A percentile compares a stretch with the other conserved stretches of the same genome.
Evolutionary conservation across 1,139 yeast genomes (phyloP).

Genomic region (Hansenula anomala): DNA sequence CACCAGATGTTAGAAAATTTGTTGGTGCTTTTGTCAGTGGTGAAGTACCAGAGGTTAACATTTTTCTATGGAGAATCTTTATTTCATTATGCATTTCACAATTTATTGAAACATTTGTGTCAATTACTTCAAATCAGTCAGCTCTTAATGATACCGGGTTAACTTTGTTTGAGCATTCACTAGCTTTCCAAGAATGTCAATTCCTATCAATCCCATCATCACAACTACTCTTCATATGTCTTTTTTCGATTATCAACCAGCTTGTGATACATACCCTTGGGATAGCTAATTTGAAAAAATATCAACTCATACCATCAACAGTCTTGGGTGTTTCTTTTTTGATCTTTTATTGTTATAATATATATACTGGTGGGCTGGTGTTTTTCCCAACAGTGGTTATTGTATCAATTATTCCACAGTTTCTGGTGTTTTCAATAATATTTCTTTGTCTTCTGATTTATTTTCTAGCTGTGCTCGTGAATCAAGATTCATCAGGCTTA

Average conservation of each 20-base stretch:
- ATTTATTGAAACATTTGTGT: constrained; percentile 64
- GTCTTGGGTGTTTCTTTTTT: constrained; percentile 49
- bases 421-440: constrained; percentile 46
- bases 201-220: constrained; percentile 46
- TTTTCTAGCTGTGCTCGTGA: constrained; percentile 49
- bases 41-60: constrained; percentile 29
- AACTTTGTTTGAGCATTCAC: constrained; percentile 67
- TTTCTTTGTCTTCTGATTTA: constrained; percentile 48
- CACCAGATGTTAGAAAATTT: neutral
- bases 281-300: constrained; percentile 43
- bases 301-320: constrained; percentile 59
- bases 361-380: constrained; percentile 34
- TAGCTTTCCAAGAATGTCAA: constrained; percentile 69
- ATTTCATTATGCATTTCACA: constrained; percentile 58
- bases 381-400: constrained; percentile 52
- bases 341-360: constrained; percentile 36
- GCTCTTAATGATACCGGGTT: constrained; percentile 67
- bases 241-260: constrained; percentile 52
- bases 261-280: constrained; percentile 56
- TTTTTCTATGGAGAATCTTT: constrained; percentile 61
- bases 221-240: constrained; percentile 46
- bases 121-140: constrained; percentile 52
- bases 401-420: constrained; percentile 58
- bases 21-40: constrained; percentile 2
- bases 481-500: constrained; percentile 46